phyloP scores from a whole-genome alignment of 768 basidiomycete species.

The Mycena rosella region DNA sequence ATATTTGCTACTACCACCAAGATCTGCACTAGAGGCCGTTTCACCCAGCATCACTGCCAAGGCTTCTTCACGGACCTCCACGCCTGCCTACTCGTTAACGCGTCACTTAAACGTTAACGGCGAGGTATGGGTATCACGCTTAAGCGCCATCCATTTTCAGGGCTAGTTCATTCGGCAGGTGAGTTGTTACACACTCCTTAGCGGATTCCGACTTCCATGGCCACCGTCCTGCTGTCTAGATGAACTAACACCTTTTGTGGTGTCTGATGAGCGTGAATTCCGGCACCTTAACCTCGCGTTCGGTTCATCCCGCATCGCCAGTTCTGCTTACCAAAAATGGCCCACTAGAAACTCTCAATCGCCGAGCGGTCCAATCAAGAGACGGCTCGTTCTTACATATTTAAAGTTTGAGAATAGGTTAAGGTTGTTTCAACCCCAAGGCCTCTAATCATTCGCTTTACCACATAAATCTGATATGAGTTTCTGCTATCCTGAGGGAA shows the following conservation, averaged over 20 bases:
- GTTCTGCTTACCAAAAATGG: constrained; percentile 84
- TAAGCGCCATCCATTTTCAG: constrained; percentile 93
- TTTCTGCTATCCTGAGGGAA: constrained; percentile 77
- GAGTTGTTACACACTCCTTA: constrained; percentile 92
- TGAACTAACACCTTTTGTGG: constrained; percentile 89
- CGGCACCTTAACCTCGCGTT: constrained; percentile 82
- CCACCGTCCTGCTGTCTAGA: constrained; percentile 91
- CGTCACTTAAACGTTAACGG: constrained; percentile 80
- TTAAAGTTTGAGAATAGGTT: constrained; percentile 88
- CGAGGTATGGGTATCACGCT: constrained; percentile 88
- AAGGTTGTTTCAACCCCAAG: constrained; percentile 91
- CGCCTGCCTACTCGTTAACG: constrained; percentile 82
- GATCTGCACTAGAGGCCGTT: constrained; percentile 89
- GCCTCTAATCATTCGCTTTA: constrained; percentile 94
- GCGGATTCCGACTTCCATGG: constrained; percentile 89
- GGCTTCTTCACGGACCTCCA: constrained; percentile 85
- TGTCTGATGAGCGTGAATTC: constrained; percentile 88
- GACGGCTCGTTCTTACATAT: constrained; percentile 88
- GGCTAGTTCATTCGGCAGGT: constrained; percentile 93
- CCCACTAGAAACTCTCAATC: constrained; percentile 87
- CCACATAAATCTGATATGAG: constrained; percentile 72
- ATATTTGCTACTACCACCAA: constrained; percentile 92
- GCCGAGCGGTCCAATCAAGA: constrained; percentile 85
- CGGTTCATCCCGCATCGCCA: constrained; percentile 79
- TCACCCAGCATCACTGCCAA: constrained; percentile 80